A percentile compares a stretch with the other conserved stretches of the same genome.
These are phyloP conservation scores for Grosmannia serpens DNA, from an alignment of 2,329 filamentous ascomycete species.

Conservation along the genomic window DNA sequence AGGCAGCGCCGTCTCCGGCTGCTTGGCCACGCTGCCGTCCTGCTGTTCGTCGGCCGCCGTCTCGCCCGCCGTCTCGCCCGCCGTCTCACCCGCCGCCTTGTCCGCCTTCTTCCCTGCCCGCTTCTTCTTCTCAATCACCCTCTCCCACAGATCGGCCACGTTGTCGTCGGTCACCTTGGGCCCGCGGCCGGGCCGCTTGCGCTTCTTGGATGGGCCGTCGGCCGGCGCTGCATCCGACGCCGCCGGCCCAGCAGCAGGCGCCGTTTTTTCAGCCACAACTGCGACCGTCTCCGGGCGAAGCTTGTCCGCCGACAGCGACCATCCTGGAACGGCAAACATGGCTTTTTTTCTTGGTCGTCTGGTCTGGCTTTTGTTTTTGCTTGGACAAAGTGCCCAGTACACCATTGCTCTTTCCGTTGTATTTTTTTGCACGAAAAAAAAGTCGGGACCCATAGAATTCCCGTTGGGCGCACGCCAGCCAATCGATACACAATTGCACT, in stretches of 20 bases:
- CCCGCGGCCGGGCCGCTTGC: constrained; percentile 34
- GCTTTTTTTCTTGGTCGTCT: neutral
- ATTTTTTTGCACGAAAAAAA: neutral
- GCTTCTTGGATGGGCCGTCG: constrained; percentile 34
- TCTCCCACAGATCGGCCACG: constrained; percentile 66
- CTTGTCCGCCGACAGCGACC: constrained; percentile 64
- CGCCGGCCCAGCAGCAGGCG: constrained; percentile 10
- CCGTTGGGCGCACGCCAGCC: too few species aligned
- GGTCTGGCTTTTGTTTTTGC: neutral
- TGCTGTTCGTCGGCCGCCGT: constrained; percentile 11
- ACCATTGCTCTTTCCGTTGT: too few species aligned
- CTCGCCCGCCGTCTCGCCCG: neutral
- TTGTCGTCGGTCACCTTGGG: constrained; percentile 51
- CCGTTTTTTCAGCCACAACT: constrained; percentile 4
- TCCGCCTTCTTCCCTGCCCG: neutral
- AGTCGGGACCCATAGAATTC: neutral
- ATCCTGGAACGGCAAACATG: constrained; percentile 93
- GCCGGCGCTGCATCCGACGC: constrained; percentile 12
- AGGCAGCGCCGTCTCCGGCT: neutral
- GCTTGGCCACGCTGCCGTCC: neutral
- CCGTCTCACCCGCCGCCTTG: constrained; percentile 10
- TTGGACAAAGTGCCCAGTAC: neutral
- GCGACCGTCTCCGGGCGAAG: constrained; percentile 52
- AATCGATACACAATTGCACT: too few species aligned
- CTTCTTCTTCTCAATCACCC: constrained; percentile 60